These are phyloP conservation scores for Claviceps digitariae DNA, from an alignment of 2,329 filamentous ascomycete genomes.

Conservation along the genomic window DNA sequence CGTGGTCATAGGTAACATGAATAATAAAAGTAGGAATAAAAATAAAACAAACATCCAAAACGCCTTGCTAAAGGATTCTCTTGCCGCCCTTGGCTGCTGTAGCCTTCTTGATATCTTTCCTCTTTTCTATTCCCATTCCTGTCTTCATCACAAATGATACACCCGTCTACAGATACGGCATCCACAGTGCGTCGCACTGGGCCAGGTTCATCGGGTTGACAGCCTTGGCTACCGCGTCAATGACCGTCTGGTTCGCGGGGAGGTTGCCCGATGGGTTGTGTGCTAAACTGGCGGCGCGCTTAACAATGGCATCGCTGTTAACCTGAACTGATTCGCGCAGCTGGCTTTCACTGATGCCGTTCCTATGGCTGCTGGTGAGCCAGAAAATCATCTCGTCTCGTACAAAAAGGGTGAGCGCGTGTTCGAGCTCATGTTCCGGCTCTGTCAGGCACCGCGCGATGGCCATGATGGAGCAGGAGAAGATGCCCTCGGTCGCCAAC, in stretches of 20 bases:
- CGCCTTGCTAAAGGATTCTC: conserved; percentile 6
- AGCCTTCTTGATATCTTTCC: not conserved
- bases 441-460: conserved; percentile 91
- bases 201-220: conserved; percentile 85
- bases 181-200: conserved; percentile 87
- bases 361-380: conserved; percentile 69
- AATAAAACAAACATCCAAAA: conserved; percentile 2
- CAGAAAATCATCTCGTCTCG: conserved; percentile 97
- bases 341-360: conserved; percentile 42
- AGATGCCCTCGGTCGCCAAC: conserved; percentile 89
- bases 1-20: not conserved
- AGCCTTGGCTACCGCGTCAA: conserved; percentile 84
- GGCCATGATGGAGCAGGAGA: conserved; percentile 88
- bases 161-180: conserved; percentile 52
- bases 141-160: not conserved
- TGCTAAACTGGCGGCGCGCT: conserved; percentile 74
- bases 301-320: conserved; percentile 86
- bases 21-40: not conserved
- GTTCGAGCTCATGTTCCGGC: conserved; percentile 79
- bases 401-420: conserved; percentile 87
- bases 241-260: conserved; percentile 92
- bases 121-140: not conserved
- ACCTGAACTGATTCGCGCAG: conserved; percentile 67
- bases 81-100: not conserved
- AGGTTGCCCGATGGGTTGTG: conserved; percentile 66